Conservation (phyloP, 768 basidiomycete species). For the Lyophyllum shimeji region DNA sequence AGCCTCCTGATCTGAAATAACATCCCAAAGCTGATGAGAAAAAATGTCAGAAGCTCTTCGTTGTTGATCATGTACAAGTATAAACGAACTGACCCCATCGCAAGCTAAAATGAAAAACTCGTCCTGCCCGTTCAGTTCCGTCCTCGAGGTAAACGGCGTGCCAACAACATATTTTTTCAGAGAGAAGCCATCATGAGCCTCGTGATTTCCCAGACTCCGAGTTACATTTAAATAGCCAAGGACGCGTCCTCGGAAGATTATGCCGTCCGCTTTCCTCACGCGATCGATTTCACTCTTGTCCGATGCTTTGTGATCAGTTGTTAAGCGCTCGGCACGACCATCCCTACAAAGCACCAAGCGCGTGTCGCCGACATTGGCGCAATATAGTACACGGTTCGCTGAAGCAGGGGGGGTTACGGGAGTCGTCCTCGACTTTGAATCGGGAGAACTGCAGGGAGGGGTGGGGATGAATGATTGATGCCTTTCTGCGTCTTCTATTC, state of each 20-base stretch:
- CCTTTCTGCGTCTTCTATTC: constrained; percentile 13
- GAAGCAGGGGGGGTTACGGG: constrained; percentile 4
- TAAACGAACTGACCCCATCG: constrained; percentile 12
- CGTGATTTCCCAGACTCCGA: constrained; percentile 17
- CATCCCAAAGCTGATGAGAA: constrained; percentile 15
- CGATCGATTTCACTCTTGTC: constrained; percentile 11
- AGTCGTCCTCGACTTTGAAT: not conserved
- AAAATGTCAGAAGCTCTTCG: not conserved
- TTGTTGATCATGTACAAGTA: not conserved
- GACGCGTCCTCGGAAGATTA: constrained; percentile 17
- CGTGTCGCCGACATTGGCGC: constrained; percentile 15
- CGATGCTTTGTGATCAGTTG: constrained; percentile 16
- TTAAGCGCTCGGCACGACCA: constrained; percentile 13
- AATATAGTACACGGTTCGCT: constrained; percentile 13
- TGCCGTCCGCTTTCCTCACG: constrained; percentile 13
- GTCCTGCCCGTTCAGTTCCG: constrained; percentile 7
- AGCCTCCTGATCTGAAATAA: constrained; percentile 14
- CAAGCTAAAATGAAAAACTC: constrained; percentile 17
- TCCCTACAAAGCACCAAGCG: constrained; percentile 13
- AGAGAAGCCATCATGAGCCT: constrained; percentile 15
- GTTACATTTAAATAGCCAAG: constrained; percentile 17
- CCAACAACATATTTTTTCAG: constrained; percentile 16
- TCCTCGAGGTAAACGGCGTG: constrained; percentile 8
- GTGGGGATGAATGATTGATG: constrained; percentile 7
- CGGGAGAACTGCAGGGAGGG: not conserved